Evolutionary conservation across 192 early-diverging fungal species (phyloP), one percentile per base, ranked within the genome.

Genomic region (Coemansia sp.): DNA sequence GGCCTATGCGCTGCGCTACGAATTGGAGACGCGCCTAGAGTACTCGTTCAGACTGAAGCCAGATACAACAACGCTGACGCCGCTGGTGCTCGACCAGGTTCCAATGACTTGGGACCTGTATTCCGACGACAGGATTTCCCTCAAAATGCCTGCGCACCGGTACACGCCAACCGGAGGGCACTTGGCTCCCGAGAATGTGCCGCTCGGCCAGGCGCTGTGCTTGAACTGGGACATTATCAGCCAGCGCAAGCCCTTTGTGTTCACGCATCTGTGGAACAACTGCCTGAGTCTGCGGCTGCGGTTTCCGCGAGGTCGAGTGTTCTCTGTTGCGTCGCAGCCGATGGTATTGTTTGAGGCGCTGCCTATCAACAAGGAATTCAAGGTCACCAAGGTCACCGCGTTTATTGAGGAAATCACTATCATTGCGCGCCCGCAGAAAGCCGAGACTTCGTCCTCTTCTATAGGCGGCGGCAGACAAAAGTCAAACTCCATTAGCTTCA

Each of bases 321-420:
- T 81, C 1, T 66, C 70, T 0, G 65, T 32, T 0, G 70, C 46
- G 14, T 42, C 74, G 4, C 25, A 43, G 20, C 70, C 79, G 5
- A 14, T 73, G 14, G 20, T 81, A 20, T 67, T 66, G 16, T 25
- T 81, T 11, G 74, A 76, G 39, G 69, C 74, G 2, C 65, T 81
- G 67, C 79, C 79, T 1, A 57, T 67, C 6, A 70, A 40, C 37
- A 60, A 67, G 17, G 67, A 70, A 17, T 63, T 63, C 32, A 60
- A 69, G 16, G 71, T 67, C 48, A 72, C 67, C 0, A 45, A 42
- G 25, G 19, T 76, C 10, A 61, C 42, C 14, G 56, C 75, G 16
- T n/a, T 54, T 10, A n/a, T 81, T 20, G 79, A 81, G 65, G 74
- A 81, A 22, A 76, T 81, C n/a, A 46, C 74, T 14, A 75, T 81